These are phyloP conservation scores for Cucurbita argyrosperma DNA, from an alignment of 306 rosid genomes.

Conservation along the genomic window DNA sequence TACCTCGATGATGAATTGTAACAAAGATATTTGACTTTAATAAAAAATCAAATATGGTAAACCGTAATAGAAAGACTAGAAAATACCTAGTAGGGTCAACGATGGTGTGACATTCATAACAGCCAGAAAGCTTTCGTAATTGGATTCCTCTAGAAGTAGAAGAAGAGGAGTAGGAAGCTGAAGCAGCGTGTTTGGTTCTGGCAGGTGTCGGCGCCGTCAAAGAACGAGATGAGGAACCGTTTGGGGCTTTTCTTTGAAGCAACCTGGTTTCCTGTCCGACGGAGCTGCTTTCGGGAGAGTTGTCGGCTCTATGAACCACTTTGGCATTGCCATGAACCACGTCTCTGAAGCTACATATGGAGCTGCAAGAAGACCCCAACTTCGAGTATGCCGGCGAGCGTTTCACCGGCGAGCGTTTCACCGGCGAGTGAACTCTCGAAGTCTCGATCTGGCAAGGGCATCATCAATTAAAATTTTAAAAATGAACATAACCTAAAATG, in stretches of 20 bases:
- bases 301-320: constrained; percentile 67
- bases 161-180: constrained; percentile 20
- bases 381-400: constrained; percentile 30
- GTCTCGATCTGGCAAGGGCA: constrained; percentile 21
- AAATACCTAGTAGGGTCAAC: constrained; percentile 76
- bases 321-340: constrained; percentile 74
- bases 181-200: constrained; percentile 35
- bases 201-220: neutral
- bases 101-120: constrained; percentile 92
- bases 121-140: constrained; percentile 83
- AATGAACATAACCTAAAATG: too few relatives aligned
- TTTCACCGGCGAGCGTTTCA: constrained; percentile 41
- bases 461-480: too few relatives aligned
- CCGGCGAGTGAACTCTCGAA: constrained; percentile 54
- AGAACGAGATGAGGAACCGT: constrained; percentile 22
- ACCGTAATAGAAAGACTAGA: neutral
- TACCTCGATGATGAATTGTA: too few relatives aligned
- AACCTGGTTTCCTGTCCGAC: constrained; percentile 62
- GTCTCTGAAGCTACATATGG: constrained; percentile 82
- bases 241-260: constrained; percentile 31
- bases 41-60: too few relatives aligned
- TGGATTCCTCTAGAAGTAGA: constrained; percentile 76
- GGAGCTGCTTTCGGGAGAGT: constrained; percentile 83
- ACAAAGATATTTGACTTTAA: too few relatives aligned
- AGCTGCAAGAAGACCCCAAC: constrained; percentile 78